A percentile compares a stretch with the other conserved stretches of the same genome.
These are phyloP conservation scores for Filobasidium uniguttulatum DNA, from an alignment of 1,284 basidiomycete genomes.

Conservation along the genomic window DNA sequence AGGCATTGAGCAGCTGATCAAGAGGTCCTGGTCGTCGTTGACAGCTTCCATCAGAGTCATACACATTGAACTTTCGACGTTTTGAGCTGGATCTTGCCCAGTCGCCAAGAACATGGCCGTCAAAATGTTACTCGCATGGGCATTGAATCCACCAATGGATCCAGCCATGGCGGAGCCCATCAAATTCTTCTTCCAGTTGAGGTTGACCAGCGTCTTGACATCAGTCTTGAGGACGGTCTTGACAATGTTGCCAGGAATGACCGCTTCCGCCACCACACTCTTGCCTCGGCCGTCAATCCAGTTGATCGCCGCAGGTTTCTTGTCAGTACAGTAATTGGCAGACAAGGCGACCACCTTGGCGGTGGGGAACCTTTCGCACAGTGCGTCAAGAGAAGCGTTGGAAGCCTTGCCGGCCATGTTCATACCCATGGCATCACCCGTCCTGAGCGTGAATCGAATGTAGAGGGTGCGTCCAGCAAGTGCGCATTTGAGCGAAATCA, in stretches of 20 bases:
- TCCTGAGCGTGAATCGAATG: conserved; percentile 88
- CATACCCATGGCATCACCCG: conserved; percentile 99
- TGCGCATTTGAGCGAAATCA: conserved; percentile 68
- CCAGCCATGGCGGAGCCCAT: conserved; percentile 98
- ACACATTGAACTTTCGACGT: conserved; percentile 96
- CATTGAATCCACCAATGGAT: conserved; percentile 92
- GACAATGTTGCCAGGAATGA: conserved; percentile 78
- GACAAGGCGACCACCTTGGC: conserved; percentile 90
- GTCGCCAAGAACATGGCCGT: conserved; percentile 93
- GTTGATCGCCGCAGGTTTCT: conserved; percentile 99
- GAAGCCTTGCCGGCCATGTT: conserved; percentile 98
- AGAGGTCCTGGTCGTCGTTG: conserved; percentile 77
- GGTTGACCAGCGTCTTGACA: conserved; percentile 73
- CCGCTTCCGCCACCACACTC: conserved; percentile 90
- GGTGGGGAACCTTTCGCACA: conserved; percentile 71
- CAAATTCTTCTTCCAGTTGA: conserved; percentile 97
- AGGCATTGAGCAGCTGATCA: conserved; percentile 87
- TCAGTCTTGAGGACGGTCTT: conserved; percentile 90
- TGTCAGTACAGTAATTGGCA: conserved; percentile 99
- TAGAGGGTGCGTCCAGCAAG: conserved; percentile 84
- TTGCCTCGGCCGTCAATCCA: conserved; percentile 99
- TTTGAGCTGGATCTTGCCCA: conserved; percentile 97
- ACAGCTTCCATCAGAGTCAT: conserved; percentile 98
- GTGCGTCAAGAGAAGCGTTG: conserved; percentile 76
- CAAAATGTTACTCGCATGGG: conserved; percentile 94